phyloP scores from a whole-genome alignment of 768 basidiomycete species.

The Paxillus involutus region DNA sequence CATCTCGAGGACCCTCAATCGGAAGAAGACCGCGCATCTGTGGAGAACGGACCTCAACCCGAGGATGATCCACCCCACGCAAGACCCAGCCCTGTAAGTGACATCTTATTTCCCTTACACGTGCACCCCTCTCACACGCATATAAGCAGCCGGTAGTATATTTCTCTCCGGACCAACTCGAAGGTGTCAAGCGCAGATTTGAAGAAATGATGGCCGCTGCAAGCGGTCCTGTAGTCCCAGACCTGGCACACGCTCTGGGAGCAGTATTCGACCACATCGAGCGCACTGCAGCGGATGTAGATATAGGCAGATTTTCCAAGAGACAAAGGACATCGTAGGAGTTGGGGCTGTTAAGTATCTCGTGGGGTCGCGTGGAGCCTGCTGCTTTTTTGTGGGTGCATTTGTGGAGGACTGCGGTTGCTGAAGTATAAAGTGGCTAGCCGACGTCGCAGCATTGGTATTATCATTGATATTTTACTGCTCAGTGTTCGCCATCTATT shows the following conservation, averaged over 20 bases:
- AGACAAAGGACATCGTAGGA: conserved; percentile 24
- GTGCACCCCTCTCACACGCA: not conserved
- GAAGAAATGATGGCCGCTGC: conserved; percentile 32
- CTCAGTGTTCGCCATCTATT: not conserved
- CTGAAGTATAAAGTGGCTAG: not conserved
- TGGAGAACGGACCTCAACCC: conserved; percentile 14
- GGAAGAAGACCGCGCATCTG: conserved; percentile 13
- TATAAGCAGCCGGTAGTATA: conserved; percentile 25
- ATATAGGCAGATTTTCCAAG: conserved; percentile 23
- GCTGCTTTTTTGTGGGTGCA: not conserved
- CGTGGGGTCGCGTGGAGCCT: not conserved
- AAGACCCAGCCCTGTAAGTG: conserved; percentile 16
- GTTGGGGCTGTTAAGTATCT: not conserved
- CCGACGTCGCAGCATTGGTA: not conserved
- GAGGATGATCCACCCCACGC: conserved; percentile 21
- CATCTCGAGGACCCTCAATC: conserved; percentile 11
- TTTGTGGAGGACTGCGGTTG: not conserved
- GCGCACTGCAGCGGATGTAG: conserved; percentile 27
- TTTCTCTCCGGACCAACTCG: conserved; percentile 32
- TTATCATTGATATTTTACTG: conserved; percentile 4
- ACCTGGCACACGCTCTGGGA: conserved; percentile 31
- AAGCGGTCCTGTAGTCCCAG: conserved; percentile 29
- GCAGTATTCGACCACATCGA: conserved; percentile 35
- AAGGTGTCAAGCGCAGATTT: conserved; percentile 30
- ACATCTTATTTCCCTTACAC: not conserved